phyloP scores from a whole-genome alignment of 2,329 filamentous ascomycete genomes.

The Gaeumannomyces sp. region DNA sequence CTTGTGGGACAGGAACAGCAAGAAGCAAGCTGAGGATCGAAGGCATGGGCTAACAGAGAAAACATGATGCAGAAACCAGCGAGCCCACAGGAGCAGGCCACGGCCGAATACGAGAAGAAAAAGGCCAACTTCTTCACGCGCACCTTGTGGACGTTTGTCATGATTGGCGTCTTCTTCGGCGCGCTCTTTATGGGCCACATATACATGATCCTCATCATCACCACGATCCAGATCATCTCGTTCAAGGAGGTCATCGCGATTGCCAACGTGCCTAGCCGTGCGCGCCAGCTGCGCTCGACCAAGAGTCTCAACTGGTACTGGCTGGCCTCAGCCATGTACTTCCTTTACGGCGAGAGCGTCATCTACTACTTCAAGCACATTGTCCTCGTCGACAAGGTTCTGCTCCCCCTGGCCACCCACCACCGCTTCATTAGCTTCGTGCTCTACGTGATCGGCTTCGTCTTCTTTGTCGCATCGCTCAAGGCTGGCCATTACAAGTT shows the following conservation, averaged over 20 bases:
- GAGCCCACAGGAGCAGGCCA: slow-evolving; percentile 32
- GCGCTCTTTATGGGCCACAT: slow-evolving; percentile 94
- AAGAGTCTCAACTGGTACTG: slow-evolving; percentile 99
- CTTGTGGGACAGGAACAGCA: background rate
- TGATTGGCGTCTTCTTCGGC: slow-evolving; percentile 90
- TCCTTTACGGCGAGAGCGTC: slow-evolving; percentile 95
- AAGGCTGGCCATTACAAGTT: slow-evolving; percentile 96
- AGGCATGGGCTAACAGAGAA: background rate
- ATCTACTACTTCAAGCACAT: slow-evolving; percentile 99
- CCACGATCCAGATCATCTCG: slow-evolving; percentile 84
- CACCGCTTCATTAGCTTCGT: slow-evolving; percentile 98
- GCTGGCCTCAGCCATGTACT: slow-evolving; percentile 98
- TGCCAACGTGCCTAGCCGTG: slow-evolving; percentile 85
- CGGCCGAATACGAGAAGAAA: slow-evolving; percentile 91
- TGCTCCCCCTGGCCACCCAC: slow-evolving; percentile 90
- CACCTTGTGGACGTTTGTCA: slow-evolving; percentile 96
- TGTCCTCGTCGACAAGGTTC: slow-evolving; percentile 85
- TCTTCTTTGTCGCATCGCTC: slow-evolving; percentile 93
- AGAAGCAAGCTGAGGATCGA: background rate
- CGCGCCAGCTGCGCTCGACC: slow-evolving; percentile 84
- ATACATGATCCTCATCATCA: slow-evolving; percentile 91
- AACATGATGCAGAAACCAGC: slow-evolving; percentile 33
- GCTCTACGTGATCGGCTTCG: slow-evolving; percentile 96
- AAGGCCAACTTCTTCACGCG: slow-evolving; percentile 96
- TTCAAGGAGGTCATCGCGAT: slow-evolving; percentile 99